These are phyloP conservation scores for Tolypocladium album DNA, from an alignment of 2,329 filamentous ascomycete genomes.

Conservation along the genomic window DNA sequence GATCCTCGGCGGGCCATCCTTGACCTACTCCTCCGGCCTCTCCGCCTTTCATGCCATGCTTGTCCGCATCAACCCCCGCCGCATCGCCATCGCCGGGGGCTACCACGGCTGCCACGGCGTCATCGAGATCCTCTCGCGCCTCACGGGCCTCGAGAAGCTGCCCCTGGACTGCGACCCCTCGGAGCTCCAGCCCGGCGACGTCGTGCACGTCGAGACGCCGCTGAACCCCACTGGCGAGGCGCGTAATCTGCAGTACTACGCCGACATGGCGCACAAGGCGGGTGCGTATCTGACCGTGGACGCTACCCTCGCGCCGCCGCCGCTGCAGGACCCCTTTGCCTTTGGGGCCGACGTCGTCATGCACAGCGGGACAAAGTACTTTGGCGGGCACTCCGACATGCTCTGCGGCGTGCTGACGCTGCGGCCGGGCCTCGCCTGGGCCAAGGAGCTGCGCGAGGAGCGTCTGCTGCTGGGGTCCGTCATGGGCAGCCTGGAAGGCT, in stretches of 20 bases:
- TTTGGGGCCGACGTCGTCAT: constrained; percentile 78
- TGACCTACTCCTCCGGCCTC: constrained; percentile 79
- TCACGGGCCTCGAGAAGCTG: constrained; percentile 65
- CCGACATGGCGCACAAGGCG: constrained; percentile 56
- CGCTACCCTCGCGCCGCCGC: constrained; percentile 85
- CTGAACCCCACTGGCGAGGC: constrained; percentile 84
- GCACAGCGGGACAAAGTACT: constrained; percentile 93
- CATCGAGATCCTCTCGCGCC: constrained; percentile 59
- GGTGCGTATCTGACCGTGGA: constrained; percentile 78
- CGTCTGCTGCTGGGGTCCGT: constrained; percentile 70
- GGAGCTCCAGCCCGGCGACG: constrained; percentile 63
- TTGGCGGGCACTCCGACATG: constrained; percentile 91
- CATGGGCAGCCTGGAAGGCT: constrained; percentile 83
- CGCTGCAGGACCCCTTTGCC: constrained; percentile 73
- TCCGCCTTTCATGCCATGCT: constrained; percentile 82
- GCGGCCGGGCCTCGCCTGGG: constrained; percentile 44
- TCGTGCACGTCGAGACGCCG: constrained; percentile 88
- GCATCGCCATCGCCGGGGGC: constrained; percentile 70
- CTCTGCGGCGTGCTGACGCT: constrained; percentile 76
- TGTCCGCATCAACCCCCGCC: constrained; percentile 71
- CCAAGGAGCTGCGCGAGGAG: constrained; percentile 52
- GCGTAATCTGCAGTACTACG: constrained; percentile 60
- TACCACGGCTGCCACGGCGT: constrained; percentile 95
- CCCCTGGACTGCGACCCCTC: constrained; percentile 57
- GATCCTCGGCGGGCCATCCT: constrained; percentile 55